A percentile compares a stretch with the other conserved stretches of the same genome.
phyloP scores from a whole-genome alignment of 2,329 filamentous ascomycete species.

The Stagonosporopsis rhizophila region DNA sequence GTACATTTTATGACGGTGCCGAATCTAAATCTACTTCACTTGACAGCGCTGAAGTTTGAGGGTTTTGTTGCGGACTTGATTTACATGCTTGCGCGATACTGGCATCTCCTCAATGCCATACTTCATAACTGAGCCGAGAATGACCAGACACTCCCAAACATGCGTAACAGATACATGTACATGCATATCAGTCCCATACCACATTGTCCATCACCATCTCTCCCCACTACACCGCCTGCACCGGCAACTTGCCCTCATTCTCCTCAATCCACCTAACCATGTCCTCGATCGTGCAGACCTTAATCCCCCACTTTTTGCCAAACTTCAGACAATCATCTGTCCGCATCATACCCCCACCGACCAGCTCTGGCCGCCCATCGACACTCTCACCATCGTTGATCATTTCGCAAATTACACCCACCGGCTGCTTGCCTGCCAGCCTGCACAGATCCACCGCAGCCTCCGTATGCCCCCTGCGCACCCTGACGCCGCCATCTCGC shows the following conservation, averaged over 20 bases:
- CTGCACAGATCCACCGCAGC: slow-evolving; percentile 90
- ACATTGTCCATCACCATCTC: not conserved
- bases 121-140: slow-evolving; percentile 1
- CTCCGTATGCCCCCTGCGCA: slow-evolving; percentile 87
- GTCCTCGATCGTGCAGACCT: slow-evolving; percentile 94
- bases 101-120: not conserved
- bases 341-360: slow-evolving; percentile 85
- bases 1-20: not conserved
- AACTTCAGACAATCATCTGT: slow-evolving; percentile 88
- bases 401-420: slow-evolving; percentile 87
- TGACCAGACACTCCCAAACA: not conserved
- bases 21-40: not conserved
- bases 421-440: slow-evolving; percentile 74
- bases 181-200: not conserved
- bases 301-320: slow-evolving; percentile 85
- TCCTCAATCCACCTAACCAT: slow-evolving; percentile 80
- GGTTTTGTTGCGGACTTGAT: not conserved
- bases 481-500: slow-evolving; percentile 78
- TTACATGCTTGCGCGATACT: not conserved
- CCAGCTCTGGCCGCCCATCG: slow-evolving; percentile 69
- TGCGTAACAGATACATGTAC: not conserved
- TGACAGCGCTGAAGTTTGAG: not conserved
- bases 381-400: slow-evolving; percentile 84
- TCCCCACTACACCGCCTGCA: slow-evolving; percentile 1
- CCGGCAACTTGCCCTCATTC: slow-evolving; percentile 64